Percentiles rank a stretch among this genome's conserved stretches.
phyloP scores from a whole-genome alignment of 768 basidiomycete species.

The Peribolospora baueri region DNA sequence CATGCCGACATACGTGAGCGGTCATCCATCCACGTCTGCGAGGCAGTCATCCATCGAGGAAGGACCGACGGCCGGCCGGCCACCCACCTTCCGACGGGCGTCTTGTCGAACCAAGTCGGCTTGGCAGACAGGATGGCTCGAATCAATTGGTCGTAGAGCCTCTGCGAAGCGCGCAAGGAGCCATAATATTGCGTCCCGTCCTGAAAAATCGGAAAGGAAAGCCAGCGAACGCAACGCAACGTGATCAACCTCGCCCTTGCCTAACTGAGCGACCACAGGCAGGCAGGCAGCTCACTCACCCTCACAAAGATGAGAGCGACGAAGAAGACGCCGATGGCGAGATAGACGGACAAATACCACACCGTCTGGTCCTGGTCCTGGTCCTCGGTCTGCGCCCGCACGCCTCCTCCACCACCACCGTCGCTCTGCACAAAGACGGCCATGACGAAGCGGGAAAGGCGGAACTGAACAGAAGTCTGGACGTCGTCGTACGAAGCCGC shows the following conservation, averaged over 20 bases:
- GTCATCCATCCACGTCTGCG: too few species aligned
- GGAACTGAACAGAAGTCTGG: neutral
- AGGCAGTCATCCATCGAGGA: neutral
- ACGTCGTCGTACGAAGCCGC: slow-evolving; percentile 3
- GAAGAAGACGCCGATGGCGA: slow-evolving; percentile 12
- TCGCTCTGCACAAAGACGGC: too few species aligned
- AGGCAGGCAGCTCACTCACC: neutral
- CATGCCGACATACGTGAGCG: slow-evolving; percentile 7
- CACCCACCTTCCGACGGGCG: neutral
- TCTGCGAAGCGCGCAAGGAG: neutral
- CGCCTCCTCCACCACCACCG: too few species aligned
- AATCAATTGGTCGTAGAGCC: slow-evolving; percentile 17
- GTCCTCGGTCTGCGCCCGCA: neutral
- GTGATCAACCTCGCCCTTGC: neutral
- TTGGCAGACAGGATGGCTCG: slow-evolving; percentile 19
- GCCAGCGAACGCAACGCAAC: too few species aligned
- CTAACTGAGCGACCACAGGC: neutral
- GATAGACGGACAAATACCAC: slow-evolving; percentile 12
- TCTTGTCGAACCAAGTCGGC: slow-evolving; percentile 12
- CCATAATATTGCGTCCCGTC: neutral
- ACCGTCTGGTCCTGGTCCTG: too few species aligned
- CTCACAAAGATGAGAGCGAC: slow-evolving; percentile 7
- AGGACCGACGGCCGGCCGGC: slow-evolving; percentile 2
- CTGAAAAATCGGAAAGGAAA: neutral
- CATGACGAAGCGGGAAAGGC: too few species aligned